These are phyloP conservation scores for Calamus simplicifolius DNA, from an alignment of 176 grass and related monocot genomes.

Conservation along the genomic window DNA sequence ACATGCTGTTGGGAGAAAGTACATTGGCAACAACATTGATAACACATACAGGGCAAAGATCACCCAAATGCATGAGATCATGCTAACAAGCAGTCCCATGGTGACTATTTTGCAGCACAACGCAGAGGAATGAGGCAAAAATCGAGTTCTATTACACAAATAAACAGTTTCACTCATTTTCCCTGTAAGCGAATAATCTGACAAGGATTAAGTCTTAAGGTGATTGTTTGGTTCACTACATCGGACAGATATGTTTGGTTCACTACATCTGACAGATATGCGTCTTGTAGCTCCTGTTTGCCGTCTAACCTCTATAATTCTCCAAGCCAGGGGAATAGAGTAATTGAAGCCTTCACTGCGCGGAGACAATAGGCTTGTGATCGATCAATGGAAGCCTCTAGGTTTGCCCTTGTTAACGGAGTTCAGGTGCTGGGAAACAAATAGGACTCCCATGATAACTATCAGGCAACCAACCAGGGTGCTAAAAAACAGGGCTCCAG, in stretches of 20 bases:
- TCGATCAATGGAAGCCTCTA: constrained; percentile 33
- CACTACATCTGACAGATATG: too few species aligned
- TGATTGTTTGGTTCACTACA: too few species aligned
- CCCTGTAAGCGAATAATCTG: too few species aligned
- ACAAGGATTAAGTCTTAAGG: too few species aligned
- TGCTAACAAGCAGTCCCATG: too few species aligned
- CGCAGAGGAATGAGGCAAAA: too few species aligned
- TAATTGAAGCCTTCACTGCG: background rate
- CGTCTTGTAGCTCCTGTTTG: background rate
- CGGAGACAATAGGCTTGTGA: constrained; percentile 19
- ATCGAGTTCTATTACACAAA: too few species aligned
- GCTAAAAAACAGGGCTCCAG: constrained; percentile 91
- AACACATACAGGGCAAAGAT: too few species aligned
- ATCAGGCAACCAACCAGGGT: constrained; percentile 85
- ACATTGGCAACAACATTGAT: background rate
- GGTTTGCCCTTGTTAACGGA: constrained; percentile 45
- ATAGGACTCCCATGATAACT: constrained; percentile 73
- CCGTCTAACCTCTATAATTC: background rate
- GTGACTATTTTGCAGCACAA: too few species aligned
- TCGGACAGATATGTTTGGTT: too few species aligned
- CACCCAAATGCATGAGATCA: too few species aligned
- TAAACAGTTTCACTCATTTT: too few species aligned
- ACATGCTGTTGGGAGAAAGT: background rate
- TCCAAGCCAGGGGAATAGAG: background rate
- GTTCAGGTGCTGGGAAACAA: constrained; percentile 83